Evolutionary conservation across 73 alveolate species (phyloP).

Genomic region (Symbiodinium pilosum): DNA sequence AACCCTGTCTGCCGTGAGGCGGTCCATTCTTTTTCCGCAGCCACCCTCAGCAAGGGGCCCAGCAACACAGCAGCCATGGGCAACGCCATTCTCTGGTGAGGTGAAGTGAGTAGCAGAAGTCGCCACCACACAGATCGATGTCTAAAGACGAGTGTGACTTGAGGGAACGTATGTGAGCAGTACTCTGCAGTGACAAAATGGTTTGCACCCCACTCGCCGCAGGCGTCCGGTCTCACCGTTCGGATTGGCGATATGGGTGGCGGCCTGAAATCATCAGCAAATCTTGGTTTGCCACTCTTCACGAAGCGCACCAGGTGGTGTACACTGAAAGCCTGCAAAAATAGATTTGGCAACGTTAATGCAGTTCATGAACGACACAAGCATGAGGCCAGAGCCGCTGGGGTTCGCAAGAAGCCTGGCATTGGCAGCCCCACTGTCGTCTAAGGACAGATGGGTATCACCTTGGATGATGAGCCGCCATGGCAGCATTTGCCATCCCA

Average conservation of each 20-base stretch:
- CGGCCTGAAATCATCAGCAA: not conserved
- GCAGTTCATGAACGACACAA: too few species aligned
- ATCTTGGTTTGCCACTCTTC: too few species aligned
- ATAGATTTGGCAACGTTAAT: too few species aligned
- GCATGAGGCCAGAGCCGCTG: not conserved
- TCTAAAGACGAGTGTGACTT: too few species aligned
- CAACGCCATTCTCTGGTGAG: not conserved
- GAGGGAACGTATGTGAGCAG: too few species aligned
- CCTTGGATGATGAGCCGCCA: conserved; percentile 60
- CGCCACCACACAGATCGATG: too few species aligned
- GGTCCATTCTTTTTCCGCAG: conserved; percentile 66
- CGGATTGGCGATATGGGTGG: conserved; percentile 42
- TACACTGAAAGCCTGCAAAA: too few species aligned
- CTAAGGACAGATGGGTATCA: conserved; percentile 73
- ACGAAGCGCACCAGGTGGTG: too few species aligned
- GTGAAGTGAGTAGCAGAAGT: too few species aligned
- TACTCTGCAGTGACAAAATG: too few species aligned
- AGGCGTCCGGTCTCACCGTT: conserved; percentile 41
- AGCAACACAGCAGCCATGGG: not conserved
- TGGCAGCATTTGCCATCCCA: too few species aligned
- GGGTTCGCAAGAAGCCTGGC: not conserved
- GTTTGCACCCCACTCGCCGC: too few species aligned
- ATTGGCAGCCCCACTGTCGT: not conserved
- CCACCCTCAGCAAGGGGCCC: conserved; percentile 28
- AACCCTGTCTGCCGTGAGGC: not conserved